Evolutionary conservation across 352 stramenopile species (phyloP).

Genomic region (Globisporangium carolinianum): DNA sequence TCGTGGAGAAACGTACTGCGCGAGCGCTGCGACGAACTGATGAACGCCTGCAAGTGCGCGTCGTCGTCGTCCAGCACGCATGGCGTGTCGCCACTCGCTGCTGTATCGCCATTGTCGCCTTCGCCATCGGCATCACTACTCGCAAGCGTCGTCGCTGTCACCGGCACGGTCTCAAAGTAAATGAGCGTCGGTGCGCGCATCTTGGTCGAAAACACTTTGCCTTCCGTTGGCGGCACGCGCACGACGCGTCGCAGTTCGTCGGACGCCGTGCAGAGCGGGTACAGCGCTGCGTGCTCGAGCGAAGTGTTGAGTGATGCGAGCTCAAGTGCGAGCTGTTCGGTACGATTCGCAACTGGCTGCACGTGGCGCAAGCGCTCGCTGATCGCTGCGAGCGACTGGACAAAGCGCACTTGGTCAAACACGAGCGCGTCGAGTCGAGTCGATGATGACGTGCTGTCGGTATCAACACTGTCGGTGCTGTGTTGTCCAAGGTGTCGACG

Average conservation of each 20-base stretch:
- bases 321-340: slow-evolving; percentile 36
- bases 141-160: slow-evolving; percentile 25
- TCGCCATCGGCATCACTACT: no score
- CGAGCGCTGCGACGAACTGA: slow-evolving; percentile 30
- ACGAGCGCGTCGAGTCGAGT: slow-evolving; percentile 44
- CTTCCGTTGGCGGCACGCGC: slow-evolving; percentile 62
- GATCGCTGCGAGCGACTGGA: slow-evolving; percentile 63
- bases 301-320: slow-evolving; percentile 46
- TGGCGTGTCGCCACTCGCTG: no score
- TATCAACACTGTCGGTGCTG: neutral
- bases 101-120: no score
- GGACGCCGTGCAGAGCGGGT: slow-evolving; percentile 62
- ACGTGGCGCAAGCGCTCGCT: slow-evolving; percentile 64
- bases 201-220: slow-evolving; percentile 83
- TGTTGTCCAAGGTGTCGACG: slow-evolving; percentile 6
- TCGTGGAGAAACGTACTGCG: slow-evolving; percentile 66
- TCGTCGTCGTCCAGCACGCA: slow-evolving; percentile 14
- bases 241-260: slow-evolving; percentile 71
- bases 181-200: slow-evolving; percentile 75
- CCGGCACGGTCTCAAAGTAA: slow-evolving; percentile 63
- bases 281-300: slow-evolving; percentile 54
- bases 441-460: no score
- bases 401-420: slow-evolving; percentile 68
- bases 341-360: slow-evolving; percentile 45
- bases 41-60: slow-evolving; percentile 42